Evolutionary conservation across 441 rosid genomes (phyloP).

Genomic region (Jatropha multifida): DNA sequence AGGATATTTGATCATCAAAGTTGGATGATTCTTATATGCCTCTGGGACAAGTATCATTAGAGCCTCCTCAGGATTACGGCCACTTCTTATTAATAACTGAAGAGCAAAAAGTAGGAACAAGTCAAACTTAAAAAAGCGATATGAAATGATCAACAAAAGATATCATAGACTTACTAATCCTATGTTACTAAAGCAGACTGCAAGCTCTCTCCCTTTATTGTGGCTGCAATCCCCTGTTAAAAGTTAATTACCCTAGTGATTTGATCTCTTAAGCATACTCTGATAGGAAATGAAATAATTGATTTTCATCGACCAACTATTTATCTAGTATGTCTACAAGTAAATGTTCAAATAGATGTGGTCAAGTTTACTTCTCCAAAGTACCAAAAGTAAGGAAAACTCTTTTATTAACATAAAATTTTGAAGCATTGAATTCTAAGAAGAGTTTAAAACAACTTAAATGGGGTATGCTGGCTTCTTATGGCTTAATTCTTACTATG

Average conservation of each 20-base stretch:
- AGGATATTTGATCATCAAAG: conserved; percentile 79
- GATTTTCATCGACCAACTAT: conserved; percentile 12
- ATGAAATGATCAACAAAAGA: background rate
- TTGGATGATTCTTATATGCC: conserved; percentile 98
- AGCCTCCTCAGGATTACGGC: conserved; percentile 90
- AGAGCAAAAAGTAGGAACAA: conserved; percentile 26
- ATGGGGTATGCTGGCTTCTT: conserved; percentile 2
- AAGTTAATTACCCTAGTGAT: conserved; percentile 17
- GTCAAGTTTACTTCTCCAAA: conserved; percentile 1
- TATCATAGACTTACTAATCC: conserved; percentile 18
- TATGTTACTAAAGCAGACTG: conserved; percentile 20
- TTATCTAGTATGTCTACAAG: conserved; percentile 3
- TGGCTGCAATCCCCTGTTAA: conserved; percentile 21
- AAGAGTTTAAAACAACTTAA: conserved; percentile 1
- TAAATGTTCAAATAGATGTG: background rate
- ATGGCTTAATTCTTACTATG: background rate
- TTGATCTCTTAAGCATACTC: conserved; percentile 7
- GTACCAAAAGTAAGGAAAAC: background rate
- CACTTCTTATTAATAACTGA: conserved; percentile 92
- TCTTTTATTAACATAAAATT: background rate
- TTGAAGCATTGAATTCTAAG: background rate
- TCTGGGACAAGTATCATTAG: conserved; percentile 99
- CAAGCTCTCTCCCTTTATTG: conserved; percentile 21
- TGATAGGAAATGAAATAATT: conserved; percentile 15
- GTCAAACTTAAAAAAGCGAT: conserved; percentile 19